Base-by-base conservation (phyloP, 805 yeast species). In the Cyberlindnera xishuangbannaensis region DNA sequence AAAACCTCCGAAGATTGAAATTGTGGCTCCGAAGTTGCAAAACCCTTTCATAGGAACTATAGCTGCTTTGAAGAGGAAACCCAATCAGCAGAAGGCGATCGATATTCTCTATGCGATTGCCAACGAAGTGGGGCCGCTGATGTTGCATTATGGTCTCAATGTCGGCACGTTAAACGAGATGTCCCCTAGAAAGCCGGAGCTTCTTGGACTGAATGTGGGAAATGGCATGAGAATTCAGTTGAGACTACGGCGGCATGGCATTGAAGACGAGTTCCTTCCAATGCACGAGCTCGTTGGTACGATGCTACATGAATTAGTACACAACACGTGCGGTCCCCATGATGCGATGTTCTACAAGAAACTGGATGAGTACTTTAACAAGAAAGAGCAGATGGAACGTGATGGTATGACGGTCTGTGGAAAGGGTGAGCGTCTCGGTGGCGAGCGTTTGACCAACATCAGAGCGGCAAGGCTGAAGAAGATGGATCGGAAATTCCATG, bases 281-380 rank as follows among this genome's bases (percentile, higher is more conserved):
- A 60, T 78, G 56, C 67, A 76, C 4, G 77, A 76, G 31, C 59
- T 88, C 2, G 51, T 88, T 17, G 95, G 87, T 1, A 86, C 95
- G 0, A 72, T 87, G 76, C 62, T 90, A 5, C 97, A 90, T 56
- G 97, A 90, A 54, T 64, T 90, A 26, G 73, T 85, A 2, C 97
- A 90, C 54, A 88, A 86, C 53, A 53, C 66, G 15, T 62, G 63
- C 48, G 95, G 96, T 0, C 83, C 95, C 0, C 97, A 90, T 52
- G 81, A 90, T 60, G 70, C 61, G 3, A 59, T 59, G 38, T 90
- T 90, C 51, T 84, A 84, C 52, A 61, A 61, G 31, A 67, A 69
- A 31, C 55, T 86, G 43, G 90, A 83, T 34, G 75, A 71, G 39
- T 62, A 83, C 25, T 72, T 28, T 5, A 28, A 24, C 2, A 48